These are phyloP conservation scores for Phlebiopsis gigantea DNA, from an alignment of 768 basidiomycete species.

Conservation along the genomic window DNA sequence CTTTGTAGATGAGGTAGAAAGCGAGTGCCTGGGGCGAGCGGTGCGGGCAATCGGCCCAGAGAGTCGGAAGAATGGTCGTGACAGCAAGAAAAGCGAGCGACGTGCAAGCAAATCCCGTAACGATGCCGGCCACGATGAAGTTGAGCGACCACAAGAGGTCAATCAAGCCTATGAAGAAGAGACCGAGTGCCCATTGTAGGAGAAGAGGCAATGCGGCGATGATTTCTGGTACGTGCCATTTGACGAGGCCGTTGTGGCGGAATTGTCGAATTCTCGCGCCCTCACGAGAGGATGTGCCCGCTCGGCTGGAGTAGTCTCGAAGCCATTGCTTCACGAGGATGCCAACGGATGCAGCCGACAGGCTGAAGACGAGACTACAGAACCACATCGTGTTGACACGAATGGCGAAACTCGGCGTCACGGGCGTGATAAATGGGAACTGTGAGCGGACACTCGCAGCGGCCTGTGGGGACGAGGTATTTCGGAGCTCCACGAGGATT, in stretches of 20 bases:
- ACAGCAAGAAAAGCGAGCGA: constrained; percentile 9
- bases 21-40: constrained; percentile 16
- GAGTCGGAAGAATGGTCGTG: constrained; percentile 17
- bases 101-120: background rate
- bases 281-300: constrained; percentile 10
- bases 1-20: constrained; percentile 10
- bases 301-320: constrained; percentile 11
- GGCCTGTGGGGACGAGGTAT: background rate
- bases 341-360: constrained; percentile 19
- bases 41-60: constrained; percentile 14
- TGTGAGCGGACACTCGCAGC: background rate
- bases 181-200: constrained; percentile 15
- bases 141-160: constrained; percentile 17
- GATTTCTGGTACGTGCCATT: constrained; percentile 21
- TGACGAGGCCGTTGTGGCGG: constrained; percentile 16
- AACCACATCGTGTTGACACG: constrained; percentile 22
- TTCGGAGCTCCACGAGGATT: constrained; percentile 1
- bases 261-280: constrained; percentile 16
- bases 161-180: constrained; percentile 19
- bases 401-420: background rate
- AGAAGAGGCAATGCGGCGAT: constrained; percentile 20
- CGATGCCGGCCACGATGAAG: constrained; percentile 4
- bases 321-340: constrained; percentile 25
- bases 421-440: background rate
- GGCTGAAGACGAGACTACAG: constrained; percentile 17